Conservation (phyloP, 139 green algal species). For the Pleodorina starrii region DNA sequence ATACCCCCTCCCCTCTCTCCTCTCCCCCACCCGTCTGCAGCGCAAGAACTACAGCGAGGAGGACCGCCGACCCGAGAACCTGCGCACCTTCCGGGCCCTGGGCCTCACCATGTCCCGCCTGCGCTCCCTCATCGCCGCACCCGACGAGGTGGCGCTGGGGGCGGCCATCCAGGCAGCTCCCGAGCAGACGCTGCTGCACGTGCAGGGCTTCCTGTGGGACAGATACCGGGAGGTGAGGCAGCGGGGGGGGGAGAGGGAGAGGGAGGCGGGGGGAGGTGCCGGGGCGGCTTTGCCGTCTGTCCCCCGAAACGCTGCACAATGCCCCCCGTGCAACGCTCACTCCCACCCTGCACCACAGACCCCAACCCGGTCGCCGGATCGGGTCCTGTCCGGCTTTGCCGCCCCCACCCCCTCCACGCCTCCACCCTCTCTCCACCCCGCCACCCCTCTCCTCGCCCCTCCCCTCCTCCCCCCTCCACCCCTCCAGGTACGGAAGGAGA, state of each 20-base stretch:
- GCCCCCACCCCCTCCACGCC: too few relatives aligned
- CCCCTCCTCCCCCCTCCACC: too few relatives aligned
- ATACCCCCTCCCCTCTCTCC: not conserved
- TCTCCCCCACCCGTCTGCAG: not conserved
- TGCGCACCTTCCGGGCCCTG: conserved; percentile 82
- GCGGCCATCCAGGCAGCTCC: not conserved
- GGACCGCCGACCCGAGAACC: conserved; percentile 63
- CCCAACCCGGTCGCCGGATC: too few relatives aligned
- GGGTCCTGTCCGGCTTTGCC: too few relatives aligned
- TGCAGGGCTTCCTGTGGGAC: conserved; percentile 94
- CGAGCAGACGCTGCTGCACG: conserved; percentile 42
- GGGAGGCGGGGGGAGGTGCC: too few relatives aligned
- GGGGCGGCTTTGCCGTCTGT: too few relatives aligned
- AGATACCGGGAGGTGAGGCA: conserved; percentile 78
- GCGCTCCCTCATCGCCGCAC: conserved; percentile 72
- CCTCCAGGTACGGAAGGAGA: conserved; percentile 60
- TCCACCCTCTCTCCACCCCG: too few relatives aligned
- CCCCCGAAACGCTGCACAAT: too few relatives aligned
- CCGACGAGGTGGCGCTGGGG: conserved; percentile 43
- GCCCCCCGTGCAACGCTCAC: too few relatives aligned
- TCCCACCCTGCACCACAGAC: too few relatives aligned
- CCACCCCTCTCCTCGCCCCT: too few relatives aligned
- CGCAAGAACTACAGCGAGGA: conserved; percentile 69
- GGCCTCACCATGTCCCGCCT: conserved; percentile 83
- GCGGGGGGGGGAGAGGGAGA: too few relatives aligned